A percentile compares a stretch with the other conserved stretches of the same genome.
These are phyloP conservation scores for Porpolomopsis calyptriformis DNA, from an alignment of 768 basidiomycete genomes.

Conservation along the genomic window DNA sequence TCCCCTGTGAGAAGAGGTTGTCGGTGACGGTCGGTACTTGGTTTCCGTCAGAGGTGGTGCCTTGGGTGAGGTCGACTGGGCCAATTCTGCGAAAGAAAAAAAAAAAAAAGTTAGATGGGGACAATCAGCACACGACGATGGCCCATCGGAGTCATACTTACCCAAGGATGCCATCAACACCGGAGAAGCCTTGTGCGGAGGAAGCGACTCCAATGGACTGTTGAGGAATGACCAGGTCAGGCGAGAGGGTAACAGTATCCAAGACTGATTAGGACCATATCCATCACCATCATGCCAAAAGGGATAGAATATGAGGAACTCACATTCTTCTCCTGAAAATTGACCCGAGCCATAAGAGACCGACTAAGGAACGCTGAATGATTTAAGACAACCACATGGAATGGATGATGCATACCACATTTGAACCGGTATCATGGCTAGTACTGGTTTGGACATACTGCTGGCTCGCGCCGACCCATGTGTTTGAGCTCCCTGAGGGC, in stretches of 20 bases:
- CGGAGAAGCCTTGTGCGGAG: constrained; percentile 20
- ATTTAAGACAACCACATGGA: background rate
- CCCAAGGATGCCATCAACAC: constrained; percentile 41
- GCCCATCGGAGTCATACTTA: constrained; percentile 15
- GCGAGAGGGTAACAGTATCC: constrained; percentile 32
- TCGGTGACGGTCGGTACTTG: constrained; percentile 35
- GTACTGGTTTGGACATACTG: constrained; percentile 28
- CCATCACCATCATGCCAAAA: background rate
- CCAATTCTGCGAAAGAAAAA: constrained; percentile 27
- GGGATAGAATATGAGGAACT: background rate
- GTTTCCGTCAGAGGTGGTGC: constrained; percentile 13
- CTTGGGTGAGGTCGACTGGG: constrained; percentile 33
- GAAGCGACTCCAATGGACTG: constrained; percentile 42
- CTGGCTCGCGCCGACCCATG: constrained; percentile 35
- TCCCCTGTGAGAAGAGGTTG: constrained; percentile 25
- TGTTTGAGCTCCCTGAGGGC: constrained; percentile 35
- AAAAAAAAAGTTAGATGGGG: background rate
- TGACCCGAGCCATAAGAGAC: constrained; percentile 36
- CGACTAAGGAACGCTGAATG: constrained; percentile 16
- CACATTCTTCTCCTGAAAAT: constrained; percentile 26
- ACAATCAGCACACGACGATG: background rate
- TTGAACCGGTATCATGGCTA: constrained; percentile 16
- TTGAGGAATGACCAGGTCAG: constrained; percentile 26
- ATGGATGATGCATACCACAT: constrained; percentile 6
- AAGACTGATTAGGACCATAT: constrained; percentile 15